Evolutionary conservation across 1,139 yeast genomes (phyloP).

Genomic region (Saccharomyces pastorianus): DNA sequence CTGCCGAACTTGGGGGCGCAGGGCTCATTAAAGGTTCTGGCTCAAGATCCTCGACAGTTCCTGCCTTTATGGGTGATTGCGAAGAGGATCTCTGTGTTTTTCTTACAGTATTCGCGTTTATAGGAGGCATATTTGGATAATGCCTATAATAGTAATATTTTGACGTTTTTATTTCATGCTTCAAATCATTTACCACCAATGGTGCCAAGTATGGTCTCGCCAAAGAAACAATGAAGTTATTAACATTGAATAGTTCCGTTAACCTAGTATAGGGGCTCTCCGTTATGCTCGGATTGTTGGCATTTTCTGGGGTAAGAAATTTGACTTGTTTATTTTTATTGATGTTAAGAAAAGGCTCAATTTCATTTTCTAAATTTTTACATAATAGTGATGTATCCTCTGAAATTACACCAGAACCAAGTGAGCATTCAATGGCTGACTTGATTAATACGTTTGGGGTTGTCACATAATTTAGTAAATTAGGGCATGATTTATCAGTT

Average conservation of each 20-base stretch:
- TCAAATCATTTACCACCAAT: conserved; percentile 69
- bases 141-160: conserved; percentile 32
- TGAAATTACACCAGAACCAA: conserved; percentile 56
- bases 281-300: conserved; percentile 33
- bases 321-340: conserved; percentile 18
- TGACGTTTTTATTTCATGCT: conserved; percentile 43
- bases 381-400: conserved; percentile 57
- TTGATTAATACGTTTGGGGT: conserved; percentile 90
- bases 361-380: conserved; percentile 56
- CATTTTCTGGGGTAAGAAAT: conserved; percentile 41
- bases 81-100: no score
- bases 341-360: conserved; percentile 36
- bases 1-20: background rate
- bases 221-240: conserved; percentile 79
- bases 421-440: conserved; percentile 59
- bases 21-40: background rate
- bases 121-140: conserved; percentile 15
- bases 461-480: conserved; percentile 78
- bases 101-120: no score
- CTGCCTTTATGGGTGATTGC: background rate
- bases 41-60: background rate
- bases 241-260: conserved; percentile 88
- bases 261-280: conserved; percentile 76
- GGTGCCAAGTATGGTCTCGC: conserved; percentile 95
- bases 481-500: conserved; percentile 58